These are phyloP conservation scores for Fraxinus nigra DNA, from an alignment of 305 asterid genomes.

Conservation along the genomic window DNA sequence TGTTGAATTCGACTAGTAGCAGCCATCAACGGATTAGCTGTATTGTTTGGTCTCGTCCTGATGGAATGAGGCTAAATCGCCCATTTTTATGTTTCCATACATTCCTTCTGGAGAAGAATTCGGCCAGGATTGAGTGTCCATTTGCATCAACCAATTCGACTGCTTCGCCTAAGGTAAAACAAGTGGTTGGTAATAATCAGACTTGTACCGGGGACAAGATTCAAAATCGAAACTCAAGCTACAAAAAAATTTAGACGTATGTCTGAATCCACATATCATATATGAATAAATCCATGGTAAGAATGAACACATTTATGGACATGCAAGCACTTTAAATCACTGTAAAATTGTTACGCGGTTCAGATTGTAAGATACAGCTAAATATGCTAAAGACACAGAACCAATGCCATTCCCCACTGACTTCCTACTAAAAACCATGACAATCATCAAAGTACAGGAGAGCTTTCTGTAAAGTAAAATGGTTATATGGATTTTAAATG, in stretches of 20 bases:
- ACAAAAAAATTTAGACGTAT: background rate
- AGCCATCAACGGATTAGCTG: background rate
- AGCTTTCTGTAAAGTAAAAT: background rate
- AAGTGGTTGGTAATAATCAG: background rate
- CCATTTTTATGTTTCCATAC: background rate
- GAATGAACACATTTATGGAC: background rate
- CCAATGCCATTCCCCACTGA: background rate
- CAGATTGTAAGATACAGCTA: background rate
- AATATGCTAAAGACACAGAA: background rate
- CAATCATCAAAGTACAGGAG: background rate
- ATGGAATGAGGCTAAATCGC: background rate
- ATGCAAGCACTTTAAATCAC: background rate
- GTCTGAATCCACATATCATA: background rate
- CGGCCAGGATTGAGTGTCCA: background rate
- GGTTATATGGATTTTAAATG: background rate
- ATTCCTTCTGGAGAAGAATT: background rate
- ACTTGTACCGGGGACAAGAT: background rate
- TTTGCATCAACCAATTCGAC: background rate
- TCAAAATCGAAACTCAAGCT: background rate
- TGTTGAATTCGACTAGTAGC: background rate
- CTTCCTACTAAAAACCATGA: background rate
- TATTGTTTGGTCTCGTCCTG: background rate
- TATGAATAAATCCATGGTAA: background rate
- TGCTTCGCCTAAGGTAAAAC: background rate
- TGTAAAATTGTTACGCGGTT: background rate